phyloP scores from a whole-genome alignment of 306 rosid species.

The Fragaria vesca region DNA sequence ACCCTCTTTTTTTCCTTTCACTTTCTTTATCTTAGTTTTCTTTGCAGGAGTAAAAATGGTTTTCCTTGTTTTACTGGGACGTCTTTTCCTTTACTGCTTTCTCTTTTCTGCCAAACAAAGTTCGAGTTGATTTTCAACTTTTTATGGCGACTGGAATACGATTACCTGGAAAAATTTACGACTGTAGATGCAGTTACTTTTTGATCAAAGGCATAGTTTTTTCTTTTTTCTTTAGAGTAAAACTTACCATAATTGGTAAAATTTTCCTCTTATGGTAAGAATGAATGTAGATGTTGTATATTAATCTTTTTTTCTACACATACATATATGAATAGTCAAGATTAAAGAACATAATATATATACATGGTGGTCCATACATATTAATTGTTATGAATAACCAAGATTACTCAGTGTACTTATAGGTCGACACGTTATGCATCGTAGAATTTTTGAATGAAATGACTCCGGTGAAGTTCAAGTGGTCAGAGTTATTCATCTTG shows the following conservation, averaged over 20 bases:
- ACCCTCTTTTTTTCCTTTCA: background rate
- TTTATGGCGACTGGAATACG: background rate
- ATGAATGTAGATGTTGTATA: background rate
- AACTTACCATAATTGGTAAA: background rate
- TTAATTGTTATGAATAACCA: no score
- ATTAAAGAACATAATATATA: no score
- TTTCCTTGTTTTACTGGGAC: background rate
- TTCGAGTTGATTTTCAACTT: background rate
- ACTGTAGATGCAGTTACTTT: background rate
- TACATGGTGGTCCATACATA: no score
- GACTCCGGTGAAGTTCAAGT: no score
- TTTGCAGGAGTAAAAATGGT: background rate
- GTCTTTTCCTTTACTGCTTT: background rate
- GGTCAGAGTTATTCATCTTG: background rate
- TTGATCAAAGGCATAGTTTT: background rate
- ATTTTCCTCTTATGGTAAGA: background rate
- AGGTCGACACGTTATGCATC: no score
- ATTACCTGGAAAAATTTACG: background rate
- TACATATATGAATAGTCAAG: no score
- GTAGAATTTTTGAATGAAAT: no score
- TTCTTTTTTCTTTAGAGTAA: background rate
- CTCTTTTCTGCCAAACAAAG: background rate
- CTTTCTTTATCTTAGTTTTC: background rate
- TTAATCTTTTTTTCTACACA: no score
- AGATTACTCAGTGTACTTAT: no score